Evolutionary conservation across 768 basidiomycete species (phyloP), one percentile per base, ranked within the genome.

Genomic region (Mycena epipterygia): DNA sequence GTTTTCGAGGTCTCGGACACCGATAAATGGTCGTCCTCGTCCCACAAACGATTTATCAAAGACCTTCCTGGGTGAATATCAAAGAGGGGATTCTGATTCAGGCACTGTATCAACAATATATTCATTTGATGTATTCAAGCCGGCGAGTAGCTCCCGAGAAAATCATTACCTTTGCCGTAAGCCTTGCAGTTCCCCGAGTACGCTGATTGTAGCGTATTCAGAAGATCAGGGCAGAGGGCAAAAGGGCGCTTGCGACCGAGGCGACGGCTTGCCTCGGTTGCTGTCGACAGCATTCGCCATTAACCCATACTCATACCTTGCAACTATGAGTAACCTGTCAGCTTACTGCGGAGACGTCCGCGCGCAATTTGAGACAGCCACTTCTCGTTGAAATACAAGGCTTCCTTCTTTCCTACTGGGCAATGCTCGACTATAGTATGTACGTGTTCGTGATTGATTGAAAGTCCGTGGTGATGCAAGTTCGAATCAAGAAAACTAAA

Each of bases 401-500:
- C 0, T 49, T 49, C 44, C 42, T 44, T 44, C 11, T 0, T 59
- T 67, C 56, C 57, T 51, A 59, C 39, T 39, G 48, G 25, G 41
- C 46, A 59, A 51, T 56, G 46, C 37, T 39, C 49, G 55, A 59
- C 57, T 68, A n/a, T n/a, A n/a, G n/a, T n/a, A n/a, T n/a, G n/a
- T n/a, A 62, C 37, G 55, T 52, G 55, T 68, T 56, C 53, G 53
- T 61, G 48, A 46, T 57, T 55, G 39, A 37, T 27, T 6, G 13
- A 25, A 27, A 58, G 65, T 58, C 52, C 55, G 37, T 46, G 64
- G 56, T 52, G 39, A 41, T 71, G 64, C 87, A 81, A 65, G 60
- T 58, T 11, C 85, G 85, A 42, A 64, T 53, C 41, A 41, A 67
- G 55, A 62, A 52, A 67, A 48, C 8, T 2, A 33, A 19, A n/a